Percentiles rank a stretch among this genome's conserved stretches.
Conservation (phyloP, 768 basidiomycete species). For the Phlegmacium glaucopus region DNA sequence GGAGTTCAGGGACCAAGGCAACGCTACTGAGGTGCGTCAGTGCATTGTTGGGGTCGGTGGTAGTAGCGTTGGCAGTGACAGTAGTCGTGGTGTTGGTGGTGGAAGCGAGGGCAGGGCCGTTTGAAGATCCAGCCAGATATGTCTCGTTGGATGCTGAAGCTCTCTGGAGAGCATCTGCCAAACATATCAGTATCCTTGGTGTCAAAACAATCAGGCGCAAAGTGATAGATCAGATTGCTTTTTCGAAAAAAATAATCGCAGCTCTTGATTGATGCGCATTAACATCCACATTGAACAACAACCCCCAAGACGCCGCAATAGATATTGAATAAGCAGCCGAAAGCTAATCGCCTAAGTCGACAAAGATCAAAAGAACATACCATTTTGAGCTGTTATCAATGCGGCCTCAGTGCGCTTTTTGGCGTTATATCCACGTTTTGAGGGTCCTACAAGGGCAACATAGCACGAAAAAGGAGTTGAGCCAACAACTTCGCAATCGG, state of each 20-base stretch:
- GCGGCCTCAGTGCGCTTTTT: slow-evolving; percentile 74
- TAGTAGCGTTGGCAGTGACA: neutral
- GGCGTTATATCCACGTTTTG: slow-evolving; percentile 65
- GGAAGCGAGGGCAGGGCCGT: neutral
- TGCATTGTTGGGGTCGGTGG: neutral
- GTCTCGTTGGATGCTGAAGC: neutral
- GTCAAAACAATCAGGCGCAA: slow-evolving; percentile 3
- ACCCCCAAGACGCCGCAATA: neutral
- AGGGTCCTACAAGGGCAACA: slow-evolving; percentile 28
- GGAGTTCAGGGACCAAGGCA: slow-evolving; percentile 59
- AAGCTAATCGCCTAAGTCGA: neutral
- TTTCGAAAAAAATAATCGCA: slow-evolving; percentile 1
- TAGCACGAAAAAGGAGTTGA: neutral
- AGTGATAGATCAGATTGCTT: neutral
- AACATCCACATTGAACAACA: neutral
- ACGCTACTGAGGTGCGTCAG: neutral
- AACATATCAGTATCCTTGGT: neutral
- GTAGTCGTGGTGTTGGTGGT: neutral
- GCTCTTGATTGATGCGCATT: neutral
- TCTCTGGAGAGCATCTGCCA: slow-evolving; percentile 12
- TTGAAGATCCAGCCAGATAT: neutral
- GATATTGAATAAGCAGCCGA: neutral
- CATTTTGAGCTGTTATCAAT: slow-evolving; percentile 60
- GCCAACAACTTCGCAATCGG: neutral
- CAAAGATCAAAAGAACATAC: slow-evolving; percentile 32